A percentile compares a stretch with the other conserved stretches of the same genome.
Evolutionary conservation across 306 rosid genomes (phyloP).

Genomic region (Dryas drummondii): DNA sequence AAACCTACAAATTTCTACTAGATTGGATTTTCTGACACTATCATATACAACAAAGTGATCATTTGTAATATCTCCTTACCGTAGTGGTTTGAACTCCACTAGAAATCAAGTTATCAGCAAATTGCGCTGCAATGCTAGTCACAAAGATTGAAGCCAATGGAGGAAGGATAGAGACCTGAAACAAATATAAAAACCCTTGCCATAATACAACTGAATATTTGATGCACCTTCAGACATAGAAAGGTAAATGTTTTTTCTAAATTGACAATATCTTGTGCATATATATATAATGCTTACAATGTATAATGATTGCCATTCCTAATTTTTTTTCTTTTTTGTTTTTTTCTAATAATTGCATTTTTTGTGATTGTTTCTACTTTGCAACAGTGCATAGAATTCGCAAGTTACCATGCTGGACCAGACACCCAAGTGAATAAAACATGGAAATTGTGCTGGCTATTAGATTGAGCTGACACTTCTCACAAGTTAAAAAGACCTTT

Average conservation of each 20-base stretch:
- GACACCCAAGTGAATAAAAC: background rate
- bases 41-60: too few relatives aligned
- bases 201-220: slow-evolving; percentile 3
- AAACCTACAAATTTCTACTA: background rate
- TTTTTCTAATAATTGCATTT: background rate
- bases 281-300: background rate
- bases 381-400: background rate
- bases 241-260: background rate
- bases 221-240: background rate
- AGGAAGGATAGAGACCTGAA: slow-evolving; percentile 95
- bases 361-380: background rate
- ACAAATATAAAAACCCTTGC: slow-evolving; percentile 1
- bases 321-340: background rate
- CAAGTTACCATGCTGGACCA: background rate
- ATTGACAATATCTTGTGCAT: background rate
- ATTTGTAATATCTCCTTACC: slow-evolving; percentile 38
- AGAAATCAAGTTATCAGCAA: slow-evolving; percentile 85
- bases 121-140: slow-evolving; percentile 67
- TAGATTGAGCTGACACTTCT: background rate
- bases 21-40: background rate
- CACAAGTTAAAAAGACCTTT: background rate
- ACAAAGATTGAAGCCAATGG: slow-evolving; percentile 82
- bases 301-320: background rate
- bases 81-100: slow-evolving; percentile 84
- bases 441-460: background rate